A percentile compares a stretch with the other conserved stretches of the same genome.
Evolutionary conservation across 345 rosid genomes (phyloP).

Genomic region (Reutealis trisperma): DNA sequence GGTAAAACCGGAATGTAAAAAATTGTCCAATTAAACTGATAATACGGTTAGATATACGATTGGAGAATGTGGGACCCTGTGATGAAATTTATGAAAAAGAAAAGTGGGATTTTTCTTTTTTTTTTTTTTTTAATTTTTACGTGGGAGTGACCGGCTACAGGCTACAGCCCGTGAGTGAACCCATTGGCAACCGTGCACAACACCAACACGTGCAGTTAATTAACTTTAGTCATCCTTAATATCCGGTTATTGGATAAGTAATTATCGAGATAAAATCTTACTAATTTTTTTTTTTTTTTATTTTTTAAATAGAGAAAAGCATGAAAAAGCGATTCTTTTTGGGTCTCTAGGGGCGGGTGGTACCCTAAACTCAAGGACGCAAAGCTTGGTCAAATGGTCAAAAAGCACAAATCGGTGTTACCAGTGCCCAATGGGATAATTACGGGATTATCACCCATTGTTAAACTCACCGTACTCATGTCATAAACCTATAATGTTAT

Average conservation of each 20-base stretch:
- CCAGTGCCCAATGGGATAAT: background rate
- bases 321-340: background rate
- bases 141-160: slow-evolving; percentile 3
- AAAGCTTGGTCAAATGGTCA: slow-evolving; percentile 4
- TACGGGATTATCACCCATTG: no score
- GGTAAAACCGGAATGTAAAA: background rate
- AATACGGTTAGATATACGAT: background rate
- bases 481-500: no score
- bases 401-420: background rate
- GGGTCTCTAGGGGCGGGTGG: no score
- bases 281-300: no score
- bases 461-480: no score
- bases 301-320: background rate
- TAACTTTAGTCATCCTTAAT: slow-evolving; percentile 9
- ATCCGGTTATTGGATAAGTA: slow-evolving; percentile 12
- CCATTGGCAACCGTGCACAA: background rate
- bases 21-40: background rate
- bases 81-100: background rate
- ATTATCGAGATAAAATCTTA: background rate
- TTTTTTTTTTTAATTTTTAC: background rate
- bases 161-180: background rate
- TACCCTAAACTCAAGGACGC: background rate
- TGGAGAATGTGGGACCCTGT: background rate
- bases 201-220: slow-evolving; percentile 15
- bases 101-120: no score